Evolutionary conservation across 371 early-diverging fungal species (phyloP).

Genomic region (Vairimorpha ceranae): DNA sequence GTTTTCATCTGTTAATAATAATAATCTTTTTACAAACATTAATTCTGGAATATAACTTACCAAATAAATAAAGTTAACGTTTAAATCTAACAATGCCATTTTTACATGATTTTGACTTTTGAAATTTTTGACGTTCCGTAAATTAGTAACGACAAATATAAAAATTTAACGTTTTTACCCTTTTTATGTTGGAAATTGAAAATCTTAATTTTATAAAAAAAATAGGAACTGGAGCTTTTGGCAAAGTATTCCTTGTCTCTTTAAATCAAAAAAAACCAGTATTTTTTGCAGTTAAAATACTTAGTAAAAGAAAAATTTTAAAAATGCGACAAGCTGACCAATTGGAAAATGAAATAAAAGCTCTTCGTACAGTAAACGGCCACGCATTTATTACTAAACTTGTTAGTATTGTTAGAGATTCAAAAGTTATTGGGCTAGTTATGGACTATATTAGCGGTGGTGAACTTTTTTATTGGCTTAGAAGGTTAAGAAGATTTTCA

Average conservation of each 20-base stretch:
- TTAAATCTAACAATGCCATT: too few species aligned
- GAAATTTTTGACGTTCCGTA: too few species aligned
- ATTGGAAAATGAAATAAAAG: constrained; percentile 83
- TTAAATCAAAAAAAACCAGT: constrained; percentile 66
- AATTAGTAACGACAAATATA: too few species aligned
- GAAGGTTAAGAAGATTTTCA: constrained; percentile 65
- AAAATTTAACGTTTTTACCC: constrained; percentile 29
- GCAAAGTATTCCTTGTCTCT: constrained; percentile 85
- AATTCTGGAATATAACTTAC: too few species aligned
- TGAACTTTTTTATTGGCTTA: constrained; percentile 83
- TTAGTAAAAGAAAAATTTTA: constrained; percentile 83
- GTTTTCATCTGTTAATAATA: too few species aligned
- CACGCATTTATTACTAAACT: constrained; percentile 87
- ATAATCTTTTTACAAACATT: too few species aligned
- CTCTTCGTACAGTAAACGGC: constrained; percentile 73
- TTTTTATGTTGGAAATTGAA: constrained; percentile 70
- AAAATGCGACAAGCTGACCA: constrained; percentile 88
- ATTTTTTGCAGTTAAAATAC: constrained; percentile 78
- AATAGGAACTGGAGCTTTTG: constrained; percentile 99
- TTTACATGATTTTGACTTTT: too few species aligned
- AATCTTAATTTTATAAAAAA: constrained; percentile 90
- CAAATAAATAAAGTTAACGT: too few species aligned
- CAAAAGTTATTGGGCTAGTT: constrained; percentile 73
- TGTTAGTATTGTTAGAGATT: constrained; percentile 78
- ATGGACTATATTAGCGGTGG: constrained; percentile 88